Percentiles rank a stretch among this genome's conserved stretches.
phyloP scores from a whole-genome alignment of 305 asterid genomes.

The Lippia alba region DNA sequence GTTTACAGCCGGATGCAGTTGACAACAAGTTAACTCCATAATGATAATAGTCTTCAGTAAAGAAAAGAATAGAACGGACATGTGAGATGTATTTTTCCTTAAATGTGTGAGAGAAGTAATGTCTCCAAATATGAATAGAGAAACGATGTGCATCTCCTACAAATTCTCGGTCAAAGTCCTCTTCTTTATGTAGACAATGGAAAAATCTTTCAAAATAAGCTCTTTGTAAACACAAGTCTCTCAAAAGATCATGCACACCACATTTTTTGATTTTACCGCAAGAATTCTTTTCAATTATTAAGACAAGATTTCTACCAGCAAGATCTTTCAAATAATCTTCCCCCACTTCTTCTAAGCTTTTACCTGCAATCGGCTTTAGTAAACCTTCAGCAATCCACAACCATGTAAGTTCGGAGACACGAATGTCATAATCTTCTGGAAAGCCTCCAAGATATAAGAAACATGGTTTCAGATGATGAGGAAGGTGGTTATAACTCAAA shows the following conservation, averaged over 20 bases:
- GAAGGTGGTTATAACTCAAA: too few species aligned
- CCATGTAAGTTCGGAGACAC: not conserved
- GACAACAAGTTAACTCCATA: not conserved
- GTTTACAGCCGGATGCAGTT: not conserved
- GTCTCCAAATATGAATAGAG: not conserved
- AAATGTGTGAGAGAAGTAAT: too few species aligned
- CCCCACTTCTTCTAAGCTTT: conserved; percentile 18
- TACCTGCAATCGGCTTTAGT: not conserved
- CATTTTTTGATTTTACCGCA: not conserved
- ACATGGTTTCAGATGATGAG: too few species aligned
- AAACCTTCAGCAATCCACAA: conserved; percentile 24
- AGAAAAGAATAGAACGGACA: not conserved
- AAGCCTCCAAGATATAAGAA: not conserved
- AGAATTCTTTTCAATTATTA: too few species aligned
- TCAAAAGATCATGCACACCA: not conserved
- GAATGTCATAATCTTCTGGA: not conserved
- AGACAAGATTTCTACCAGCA: too few species aligned
- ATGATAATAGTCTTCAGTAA: not conserved
- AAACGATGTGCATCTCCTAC: not conserved
- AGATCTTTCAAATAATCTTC: too few species aligned
- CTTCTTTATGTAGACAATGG: too few species aligned
- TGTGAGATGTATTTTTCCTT: not conserved
- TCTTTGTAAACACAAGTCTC: not conserved
- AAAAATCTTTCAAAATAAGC: not conserved
- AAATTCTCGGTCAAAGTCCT: not conserved